These are phyloP conservation scores for Xylariaceae sp. DNA, from an alignment of 2,329 filamentous ascomycete genomes.

Conservation along the genomic window DNA sequence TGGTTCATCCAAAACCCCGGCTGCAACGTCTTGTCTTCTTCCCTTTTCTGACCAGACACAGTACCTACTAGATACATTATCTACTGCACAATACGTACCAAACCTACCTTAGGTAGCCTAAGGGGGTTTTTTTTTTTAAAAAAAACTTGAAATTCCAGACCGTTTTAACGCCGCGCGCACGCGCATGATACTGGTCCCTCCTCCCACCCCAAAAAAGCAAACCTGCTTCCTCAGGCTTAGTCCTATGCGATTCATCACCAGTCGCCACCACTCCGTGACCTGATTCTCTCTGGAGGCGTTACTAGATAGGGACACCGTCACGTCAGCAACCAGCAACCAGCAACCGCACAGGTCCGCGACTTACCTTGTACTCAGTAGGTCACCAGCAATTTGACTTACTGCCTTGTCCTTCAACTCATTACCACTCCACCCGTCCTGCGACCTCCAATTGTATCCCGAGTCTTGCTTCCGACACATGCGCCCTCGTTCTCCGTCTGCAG, in stretches of 20 bases:
- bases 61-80: constrained; percentile 6
- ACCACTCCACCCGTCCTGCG: neutral
- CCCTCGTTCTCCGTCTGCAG: constrained; percentile 3
- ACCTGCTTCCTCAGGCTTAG: neutral
- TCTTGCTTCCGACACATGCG: constrained; percentile 16
- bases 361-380: neutral
- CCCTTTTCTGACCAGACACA: constrained; percentile 10
- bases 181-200: neutral
- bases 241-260: constrained; percentile 4
- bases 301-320: neutral
- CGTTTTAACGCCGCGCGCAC: neutral
- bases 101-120: neutral
- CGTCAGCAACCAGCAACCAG: neutral
- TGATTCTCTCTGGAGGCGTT: neutral
- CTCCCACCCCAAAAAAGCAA: neutral
- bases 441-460: constrained; percentile 8
- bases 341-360: neutral
- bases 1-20: constrained; percentile 7
- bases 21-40: constrained; percentile 16
- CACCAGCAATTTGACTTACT: too few species aligned
- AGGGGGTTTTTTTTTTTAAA: neutral
- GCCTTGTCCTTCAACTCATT: constrained; percentile 2
- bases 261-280: constrained; percentile 2
- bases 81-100: neutral
- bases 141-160: neutral